Base-by-base conservation (phyloP, 2,329 filamentous ascomycete genomes). In the Sclerotinia borealis region DNA sequence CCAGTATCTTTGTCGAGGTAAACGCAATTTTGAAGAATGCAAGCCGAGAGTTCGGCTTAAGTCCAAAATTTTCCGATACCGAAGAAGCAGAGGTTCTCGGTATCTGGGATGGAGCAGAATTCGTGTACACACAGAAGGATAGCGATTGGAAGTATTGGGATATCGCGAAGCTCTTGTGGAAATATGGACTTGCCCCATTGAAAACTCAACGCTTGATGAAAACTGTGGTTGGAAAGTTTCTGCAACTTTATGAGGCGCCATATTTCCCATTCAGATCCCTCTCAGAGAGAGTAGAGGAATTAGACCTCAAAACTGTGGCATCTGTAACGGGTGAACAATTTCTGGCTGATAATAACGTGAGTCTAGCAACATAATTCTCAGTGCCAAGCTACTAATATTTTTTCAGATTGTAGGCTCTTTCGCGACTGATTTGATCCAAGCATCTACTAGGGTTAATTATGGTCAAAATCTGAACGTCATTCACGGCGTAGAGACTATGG, bases 401-500 rank as follows among this genome's bases (percentile, higher is more conserved):
- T 8, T 39, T 19, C 43, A 86, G 71, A 86, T 97, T 63, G 80
- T 83, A 29, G 78, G 80, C 0, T 74, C 79, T 0, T 98, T 96
- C 73, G 81, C 87, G 0, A 84, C 85, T 17, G 91, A 99, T 58
- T 85, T 99, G 54, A 85, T 98, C 31, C 93, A 98, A 76, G 91
- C 93, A 1, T 90, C 87, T 63, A 97, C 95, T 0, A 84, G 95
- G 25, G 93, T 97, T 67, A 98, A 98, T 76, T 99, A 97, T 76
- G 95, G 90, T 0, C 91, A 93, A 55, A 97, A 98, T 69, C 76
- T 98, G 15, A 84, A 80, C n/a, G 79, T 86, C 41, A 95, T 98
- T 54, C 93, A 98, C 72, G 95, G 92, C 0, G 77, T 99, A 1
- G 92, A 96, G 71, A 86, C 93, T 1, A 92, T 97, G 89, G 85